Evolutionary conservation across 2,329 filamentous ascomycete genomes (phyloP), one percentile per base, ranked within the genome.

Genomic region (Fusarium ramigenum): DNA sequence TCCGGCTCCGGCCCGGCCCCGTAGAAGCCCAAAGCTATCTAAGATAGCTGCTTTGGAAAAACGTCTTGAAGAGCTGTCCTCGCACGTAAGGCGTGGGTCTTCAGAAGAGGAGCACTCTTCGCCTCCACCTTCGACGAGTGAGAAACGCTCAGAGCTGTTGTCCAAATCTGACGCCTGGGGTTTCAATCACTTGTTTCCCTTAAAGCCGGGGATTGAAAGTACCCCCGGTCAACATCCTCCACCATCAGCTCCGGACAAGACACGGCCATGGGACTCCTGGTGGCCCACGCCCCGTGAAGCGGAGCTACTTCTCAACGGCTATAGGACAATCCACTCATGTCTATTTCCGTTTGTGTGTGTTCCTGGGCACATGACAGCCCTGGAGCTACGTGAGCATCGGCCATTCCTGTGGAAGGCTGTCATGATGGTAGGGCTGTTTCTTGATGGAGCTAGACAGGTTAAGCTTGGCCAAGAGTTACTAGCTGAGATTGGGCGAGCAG

Each of bases 11-110:
- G 84, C 85, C 6, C 83, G 85, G 49, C 80, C 82, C 57, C 85
- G 85, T 75, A 87, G 84, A 76, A 80, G 82, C 25, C 82, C 83
- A 46, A 86, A 85, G 78, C 80, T 85, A 21, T 87, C 85, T 23
- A 81, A 85, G 52, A 85, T 88, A 44, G 83, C 86, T 23, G 85
- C 87, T 77, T 81, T 88, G 16, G 86, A 88, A 78, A 85, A 84
- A 76, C 82, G 86, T 2, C 81, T 88, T 3, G 82, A 87, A 66
- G 84, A 87, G 76, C 79, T 88, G 62, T 86, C 85, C 6, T 84
- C 84, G 4, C 84, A 85, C 56, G 81, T 87, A 46, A 81, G 83
- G 32, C 75, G 76, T 15, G 74, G 75, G 32, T 75, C 72, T 16
- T 59, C 72, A 12, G 59, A 60, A 44, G 49, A 65, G 37, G 58